Conservation (phyloP, 164 flowering plant genomes). For the Nymphaea colorata region DNA sequence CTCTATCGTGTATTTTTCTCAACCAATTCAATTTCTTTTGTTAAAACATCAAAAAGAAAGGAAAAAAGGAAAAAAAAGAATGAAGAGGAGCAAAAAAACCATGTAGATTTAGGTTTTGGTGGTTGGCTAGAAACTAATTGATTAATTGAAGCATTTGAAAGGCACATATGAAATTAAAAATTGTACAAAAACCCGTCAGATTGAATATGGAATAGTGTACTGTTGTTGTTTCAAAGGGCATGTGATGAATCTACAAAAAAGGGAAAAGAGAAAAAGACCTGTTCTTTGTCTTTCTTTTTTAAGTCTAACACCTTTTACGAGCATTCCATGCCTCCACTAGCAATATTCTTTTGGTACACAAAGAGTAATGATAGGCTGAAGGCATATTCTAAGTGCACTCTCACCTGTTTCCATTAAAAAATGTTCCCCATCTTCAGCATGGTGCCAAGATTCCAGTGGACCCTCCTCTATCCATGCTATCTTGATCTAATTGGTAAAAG, state of each 20-base stretch:
- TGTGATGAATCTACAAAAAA: background rate
- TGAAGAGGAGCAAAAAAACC: too few relatives aligned
- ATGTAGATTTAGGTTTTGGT: too few relatives aligned
- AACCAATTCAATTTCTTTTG: too few relatives aligned
- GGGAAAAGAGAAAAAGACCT: background rate
- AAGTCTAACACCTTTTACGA: background rate
- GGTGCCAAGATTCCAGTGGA: background rate
- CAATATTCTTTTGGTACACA: background rate
- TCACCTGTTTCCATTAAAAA: background rate
- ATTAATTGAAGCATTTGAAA: too few relatives aligned
- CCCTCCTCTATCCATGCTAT: background rate
- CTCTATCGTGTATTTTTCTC: too few relatives aligned
- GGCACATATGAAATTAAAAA: too few relatives aligned
- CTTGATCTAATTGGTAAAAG: background rate
- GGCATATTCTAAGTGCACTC: background rate
- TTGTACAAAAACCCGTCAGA: background rate
- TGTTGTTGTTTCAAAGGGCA: background rate
- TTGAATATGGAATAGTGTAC: background rate
- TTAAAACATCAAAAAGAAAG: too few relatives aligned
- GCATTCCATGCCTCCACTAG: background rate
- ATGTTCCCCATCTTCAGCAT: background rate
- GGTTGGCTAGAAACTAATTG: too few relatives aligned
- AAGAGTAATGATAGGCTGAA: background rate
- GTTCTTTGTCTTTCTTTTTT: background rate
- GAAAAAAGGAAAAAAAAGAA: too few relatives aligned